phyloP scores from a whole-genome alignment of 169 alveolate genomes.

The Eimeria falciformis region DNA sequence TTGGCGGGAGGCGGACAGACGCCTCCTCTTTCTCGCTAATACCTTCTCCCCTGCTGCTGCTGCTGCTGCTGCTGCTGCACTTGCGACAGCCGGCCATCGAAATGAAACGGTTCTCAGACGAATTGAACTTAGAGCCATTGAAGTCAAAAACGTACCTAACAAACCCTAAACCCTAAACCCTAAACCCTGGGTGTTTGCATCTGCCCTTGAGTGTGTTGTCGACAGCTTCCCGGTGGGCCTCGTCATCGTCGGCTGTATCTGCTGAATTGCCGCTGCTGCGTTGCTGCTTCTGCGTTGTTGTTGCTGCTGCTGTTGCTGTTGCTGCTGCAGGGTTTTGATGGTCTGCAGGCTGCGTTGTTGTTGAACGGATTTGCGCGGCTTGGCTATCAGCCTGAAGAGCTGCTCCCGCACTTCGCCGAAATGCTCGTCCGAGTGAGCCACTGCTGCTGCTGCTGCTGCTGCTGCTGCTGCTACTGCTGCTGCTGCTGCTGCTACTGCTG shows the following conservation, averaged over 20 bases:
- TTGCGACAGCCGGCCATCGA: not conserved
- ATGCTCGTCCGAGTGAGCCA: not conserved
- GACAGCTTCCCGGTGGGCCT: too few species aligned
- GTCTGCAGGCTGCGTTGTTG: constrained; percentile 2
- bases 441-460: constrained; percentile 9
- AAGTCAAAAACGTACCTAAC: not conserved
- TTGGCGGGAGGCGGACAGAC: constrained; percentile 18
- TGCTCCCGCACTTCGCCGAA: constrained; percentile 17
- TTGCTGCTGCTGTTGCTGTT: constrained; percentile 9
- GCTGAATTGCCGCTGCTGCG: not conserved
- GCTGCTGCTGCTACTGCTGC: constrained; percentile 4
- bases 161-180: constrained; percentile 3
- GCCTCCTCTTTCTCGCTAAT: constrained; percentile 21
- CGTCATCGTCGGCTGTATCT: not conserved
- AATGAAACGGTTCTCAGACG: not conserved
- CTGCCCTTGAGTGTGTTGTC: not conserved
- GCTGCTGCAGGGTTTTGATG: constrained; percentile 10
- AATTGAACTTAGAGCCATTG: constrained; percentile 3
- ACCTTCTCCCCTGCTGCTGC: constrained; percentile 19
- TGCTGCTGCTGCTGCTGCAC: constrained; percentile 54
- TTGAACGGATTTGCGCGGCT: constrained; percentile 3
- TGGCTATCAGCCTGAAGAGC: not conserved
- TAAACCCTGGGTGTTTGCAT: not conserved
- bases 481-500: constrained; percentile 3
- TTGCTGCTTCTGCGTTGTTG: not conserved